Percentiles rank a stretch among this genome's conserved stretches.
phyloP scores from a whole-genome alignment of 2,329 filamentous ascomycete genomes.

The Sclerotinia nivalis region DNA sequence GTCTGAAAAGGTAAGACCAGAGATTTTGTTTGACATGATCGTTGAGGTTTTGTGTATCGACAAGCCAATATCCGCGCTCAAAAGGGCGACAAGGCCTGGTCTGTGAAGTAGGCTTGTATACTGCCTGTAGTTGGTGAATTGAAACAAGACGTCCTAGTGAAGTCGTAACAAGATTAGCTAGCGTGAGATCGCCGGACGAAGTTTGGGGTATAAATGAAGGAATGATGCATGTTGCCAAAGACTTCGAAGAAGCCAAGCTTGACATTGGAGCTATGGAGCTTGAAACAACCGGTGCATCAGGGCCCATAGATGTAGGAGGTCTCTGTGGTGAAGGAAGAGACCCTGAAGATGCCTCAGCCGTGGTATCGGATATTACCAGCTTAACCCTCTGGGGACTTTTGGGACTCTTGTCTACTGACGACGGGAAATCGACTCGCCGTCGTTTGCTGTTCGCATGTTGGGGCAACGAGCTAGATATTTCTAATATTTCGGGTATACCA shows the following conservation, averaged over 20 bases:
- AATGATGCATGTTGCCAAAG: conserved; percentile 48
- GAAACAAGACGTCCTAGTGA: conserved; percentile 44
- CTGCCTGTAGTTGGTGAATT: conserved; percentile 52
- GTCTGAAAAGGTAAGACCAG: conserved; percentile 63
- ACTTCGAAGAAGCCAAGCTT: background rate
- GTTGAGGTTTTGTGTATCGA: conserved; percentile 61
- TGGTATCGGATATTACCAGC: conserved; percentile 13
- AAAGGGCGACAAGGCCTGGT: conserved; percentile 54
- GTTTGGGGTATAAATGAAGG: conserved; percentile 55
- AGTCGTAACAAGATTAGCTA: conserved; percentile 56
- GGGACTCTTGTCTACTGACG: background rate
- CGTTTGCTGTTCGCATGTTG: conserved; percentile 13
- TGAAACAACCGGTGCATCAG: background rate
- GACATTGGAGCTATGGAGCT: background rate
- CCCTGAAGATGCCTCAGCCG: background rate
- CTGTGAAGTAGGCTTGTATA: conserved; percentile 54
- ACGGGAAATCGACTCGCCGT: conserved; percentile 7
- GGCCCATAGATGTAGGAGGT: background rate
- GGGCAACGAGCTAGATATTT: conserved; percentile 7
- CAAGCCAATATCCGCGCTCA: conserved; percentile 77
- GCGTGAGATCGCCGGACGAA: conserved; percentile 49
- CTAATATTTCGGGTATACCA: background rate
- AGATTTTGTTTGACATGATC: conserved; percentile 50
- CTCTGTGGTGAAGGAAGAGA: background rate
- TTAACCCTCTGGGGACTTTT: background rate